Percentiles rank a stretch among this genome's conserved stretches.
Conservation (phyloP, 345 rosid species). For the Jatropha curcas region DNA sequence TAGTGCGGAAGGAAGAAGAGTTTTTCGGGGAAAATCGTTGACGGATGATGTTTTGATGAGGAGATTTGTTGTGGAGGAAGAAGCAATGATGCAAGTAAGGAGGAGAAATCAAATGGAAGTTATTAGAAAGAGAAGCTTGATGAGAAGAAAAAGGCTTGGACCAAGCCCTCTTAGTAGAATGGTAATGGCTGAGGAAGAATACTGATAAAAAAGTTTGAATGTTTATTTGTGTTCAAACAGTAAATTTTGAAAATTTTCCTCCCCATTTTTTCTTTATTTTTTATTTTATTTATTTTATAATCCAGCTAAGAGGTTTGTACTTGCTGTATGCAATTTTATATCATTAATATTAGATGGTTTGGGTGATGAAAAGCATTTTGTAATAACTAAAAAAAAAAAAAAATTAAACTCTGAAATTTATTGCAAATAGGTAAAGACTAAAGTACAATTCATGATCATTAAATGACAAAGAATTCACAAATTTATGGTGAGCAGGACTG, state of each 20-base stretch:
- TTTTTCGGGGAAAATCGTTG: slow-evolving; percentile 88
- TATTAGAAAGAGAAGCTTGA: slow-evolving; percentile 58
- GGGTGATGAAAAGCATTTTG: slow-evolving; percentile 2
- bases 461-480: too few relatives aligned
- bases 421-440: too few relatives aligned
- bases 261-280: background rate
- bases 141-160: slow-evolving; percentile 78
- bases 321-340: slow-evolving; percentile 6
- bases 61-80: slow-evolving; percentile 90
- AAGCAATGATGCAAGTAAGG: slow-evolving; percentile 80
- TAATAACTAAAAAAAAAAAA: background rate
- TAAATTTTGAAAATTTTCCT: slow-evolving; percentile 10
- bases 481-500: too few relatives aligned
- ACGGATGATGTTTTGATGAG: slow-evolving; percentile 86
- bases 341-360: slow-evolving; percentile 14
- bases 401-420: too few relatives aligned
- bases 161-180: slow-evolving; percentile 88
- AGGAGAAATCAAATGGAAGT: slow-evolving; percentile 86
- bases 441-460: too few relatives aligned
- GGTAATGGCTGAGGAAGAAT: slow-evolving; percentile 49
- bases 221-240: slow-evolving; percentile 5
- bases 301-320: slow-evolving; percentile 17
- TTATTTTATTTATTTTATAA: background rate
- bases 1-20: slow-evolving; percentile 59
- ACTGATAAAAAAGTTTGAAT: slow-evolving; percentile 6